Conservation (phyloP, 345 rosid species). For the Eucalyptus lansdowneana region DNA sequence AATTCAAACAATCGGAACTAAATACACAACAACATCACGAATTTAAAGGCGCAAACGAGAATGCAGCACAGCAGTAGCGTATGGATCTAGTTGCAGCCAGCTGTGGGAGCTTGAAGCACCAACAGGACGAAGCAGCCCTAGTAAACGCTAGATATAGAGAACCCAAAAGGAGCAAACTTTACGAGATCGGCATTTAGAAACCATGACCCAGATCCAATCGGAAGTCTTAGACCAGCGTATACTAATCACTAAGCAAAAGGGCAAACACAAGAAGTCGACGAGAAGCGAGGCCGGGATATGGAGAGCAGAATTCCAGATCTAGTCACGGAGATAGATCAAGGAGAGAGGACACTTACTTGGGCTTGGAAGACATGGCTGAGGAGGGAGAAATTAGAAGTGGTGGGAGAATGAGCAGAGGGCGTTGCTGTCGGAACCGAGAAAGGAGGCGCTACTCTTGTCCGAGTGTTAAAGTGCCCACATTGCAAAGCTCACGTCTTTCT, state of each 20-base stretch:
- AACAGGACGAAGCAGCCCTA: neutral
- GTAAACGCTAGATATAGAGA: neutral
- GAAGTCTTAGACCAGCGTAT: neutral
- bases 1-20: neutral
- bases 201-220: neutral
- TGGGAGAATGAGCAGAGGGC: neutral
- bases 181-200: neutral
- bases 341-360: conserved; percentile 29
- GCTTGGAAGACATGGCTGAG: conserved; percentile 43
- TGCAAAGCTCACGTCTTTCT: neutral
- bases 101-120: neutral
- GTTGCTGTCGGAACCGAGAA: neutral
- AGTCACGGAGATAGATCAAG: neutral
- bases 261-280: neutral
- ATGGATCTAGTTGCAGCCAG: neutral
- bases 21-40: neutral
- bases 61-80: neutral
- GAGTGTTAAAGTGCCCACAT: neutral
- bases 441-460: neutral
- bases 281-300: neutral
- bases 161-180: neutral
- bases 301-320: conserved; percentile 16
- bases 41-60: neutral
- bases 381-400: neutral
- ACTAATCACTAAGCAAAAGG: neutral